These are phyloP conservation scores for Neurospora sublineolata DNA, from an alignment of 495 filamentous ascomycete species.

Conservation along the genomic window DNA sequence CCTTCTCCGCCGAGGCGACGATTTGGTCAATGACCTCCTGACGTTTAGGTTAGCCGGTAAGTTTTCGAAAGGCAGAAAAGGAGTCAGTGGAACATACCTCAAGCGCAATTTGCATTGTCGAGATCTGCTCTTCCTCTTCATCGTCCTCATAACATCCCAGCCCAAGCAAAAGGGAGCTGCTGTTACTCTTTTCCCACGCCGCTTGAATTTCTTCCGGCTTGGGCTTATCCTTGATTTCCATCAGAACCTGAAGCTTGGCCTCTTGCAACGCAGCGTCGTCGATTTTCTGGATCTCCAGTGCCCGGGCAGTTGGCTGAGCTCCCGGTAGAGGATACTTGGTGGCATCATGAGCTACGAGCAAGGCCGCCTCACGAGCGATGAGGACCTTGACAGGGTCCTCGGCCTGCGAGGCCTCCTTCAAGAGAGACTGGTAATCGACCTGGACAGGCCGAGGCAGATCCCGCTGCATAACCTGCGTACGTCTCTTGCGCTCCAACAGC, in stretches of 20 bases:
- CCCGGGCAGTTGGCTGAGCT: constrained; percentile 49
- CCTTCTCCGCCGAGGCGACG: constrained; percentile 58
- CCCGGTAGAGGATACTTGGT: constrained; percentile 58
- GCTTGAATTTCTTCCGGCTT: constrained; percentile 51
- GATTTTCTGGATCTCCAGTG: constrained; percentile 49
- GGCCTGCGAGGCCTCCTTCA: constrained; percentile 42
- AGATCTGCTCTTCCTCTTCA: constrained; percentile 52
- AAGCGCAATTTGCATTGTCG: constrained; percentile 51
- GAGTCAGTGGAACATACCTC: constrained; percentile 38
- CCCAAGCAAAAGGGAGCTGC: constrained; percentile 52
- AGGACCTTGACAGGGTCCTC: constrained; percentile 33
- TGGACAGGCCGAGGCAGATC: constrained; percentile 65
- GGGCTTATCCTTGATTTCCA: constrained; percentile 53
- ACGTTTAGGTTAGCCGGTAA: constrained; percentile 22
- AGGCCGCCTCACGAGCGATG: constrained; percentile 64
- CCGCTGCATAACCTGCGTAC: constrained; percentile 81
- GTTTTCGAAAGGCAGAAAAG: background rate
- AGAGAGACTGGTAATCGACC: constrained; percentile 58
- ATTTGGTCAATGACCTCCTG: constrained; percentile 62
- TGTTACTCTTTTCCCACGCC: constrained; percentile 56
- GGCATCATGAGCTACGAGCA: constrained; percentile 73
- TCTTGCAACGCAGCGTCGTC: constrained; percentile 61
- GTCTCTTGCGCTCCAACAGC: constrained; percentile 64
- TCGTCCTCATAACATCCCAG: constrained; percentile 65
- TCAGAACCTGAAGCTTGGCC: constrained; percentile 63